phyloP scores from a whole-genome alignment of 2,329 filamentous ascomycete species.

The Epichloe gansuensis region DNA sequence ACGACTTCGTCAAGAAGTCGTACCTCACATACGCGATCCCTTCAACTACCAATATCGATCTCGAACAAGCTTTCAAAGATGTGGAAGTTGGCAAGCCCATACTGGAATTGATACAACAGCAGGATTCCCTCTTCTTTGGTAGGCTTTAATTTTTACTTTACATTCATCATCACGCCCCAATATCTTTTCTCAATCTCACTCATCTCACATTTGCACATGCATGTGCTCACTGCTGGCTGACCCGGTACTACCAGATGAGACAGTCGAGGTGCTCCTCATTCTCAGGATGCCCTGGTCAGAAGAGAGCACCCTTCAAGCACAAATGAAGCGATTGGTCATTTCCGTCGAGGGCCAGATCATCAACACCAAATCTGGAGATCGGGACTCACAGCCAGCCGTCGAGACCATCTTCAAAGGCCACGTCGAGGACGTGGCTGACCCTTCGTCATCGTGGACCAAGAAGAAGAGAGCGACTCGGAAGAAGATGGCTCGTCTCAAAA shows the following conservation, averaged over 20 bases:
- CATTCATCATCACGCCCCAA: not conserved
- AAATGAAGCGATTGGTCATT: constrained; percentile 51
- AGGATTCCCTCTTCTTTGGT: constrained; percentile 64
- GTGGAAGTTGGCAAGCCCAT: constrained; percentile 31
- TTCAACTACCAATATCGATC: constrained; percentile 38
- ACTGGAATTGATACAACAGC: constrained; percentile 47
- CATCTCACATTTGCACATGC: constrained; percentile 9
- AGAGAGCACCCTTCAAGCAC: constrained; percentile 43
- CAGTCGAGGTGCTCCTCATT: constrained; percentile 54
- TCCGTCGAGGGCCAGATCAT: constrained; percentile 54
- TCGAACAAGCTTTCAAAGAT: constrained; percentile 38
- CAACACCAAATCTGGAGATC: constrained; percentile 41
- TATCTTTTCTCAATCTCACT: constrained; percentile 5
- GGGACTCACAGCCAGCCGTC: constrained; percentile 32
- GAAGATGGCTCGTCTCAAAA: constrained; percentile 20
- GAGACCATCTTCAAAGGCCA: constrained; percentile 50
- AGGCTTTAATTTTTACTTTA: constrained; percentile 15
- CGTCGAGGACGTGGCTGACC: constrained; percentile 36
- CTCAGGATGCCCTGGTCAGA: constrained; percentile 51
- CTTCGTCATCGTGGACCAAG: constrained; percentile 35
- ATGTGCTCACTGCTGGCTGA: constrained; percentile 13
- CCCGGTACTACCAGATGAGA: constrained; percentile 47
- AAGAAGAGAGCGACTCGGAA: constrained; percentile 18
- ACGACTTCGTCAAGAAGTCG: constrained; percentile 42
- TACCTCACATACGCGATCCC: constrained; percentile 51